A percentile compares a stretch with the other conserved stretches of the same genome.
Conservation (phyloP, 2,329 filamentous ascomycete genomes). For the Tricladium varicosporioides region DNA sequence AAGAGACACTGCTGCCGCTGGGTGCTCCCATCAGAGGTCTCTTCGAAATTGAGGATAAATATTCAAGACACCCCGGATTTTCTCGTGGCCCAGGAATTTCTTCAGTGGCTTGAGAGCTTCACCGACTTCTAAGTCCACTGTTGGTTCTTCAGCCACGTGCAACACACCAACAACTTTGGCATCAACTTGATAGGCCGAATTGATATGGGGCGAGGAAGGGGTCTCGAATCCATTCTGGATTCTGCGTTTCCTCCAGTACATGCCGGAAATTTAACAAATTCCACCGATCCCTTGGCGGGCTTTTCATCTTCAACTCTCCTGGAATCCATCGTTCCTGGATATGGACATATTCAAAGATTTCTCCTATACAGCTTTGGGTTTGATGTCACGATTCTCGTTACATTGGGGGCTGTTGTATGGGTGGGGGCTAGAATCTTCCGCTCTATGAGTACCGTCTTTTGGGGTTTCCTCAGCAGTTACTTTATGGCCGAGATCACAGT, state of each 20-base stretch:
- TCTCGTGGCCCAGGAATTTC: not conserved
- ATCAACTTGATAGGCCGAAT: constrained; percentile 5
- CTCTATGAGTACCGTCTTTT: constrained; percentile 37
- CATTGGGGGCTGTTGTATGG: constrained; percentile 35
- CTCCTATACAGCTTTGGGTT: constrained; percentile 29
- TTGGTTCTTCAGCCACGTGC: constrained; percentile 1
- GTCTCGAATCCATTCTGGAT: constrained; percentile 15
- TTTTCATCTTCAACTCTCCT: constrained; percentile 28
- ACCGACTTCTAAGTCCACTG: not conserved
- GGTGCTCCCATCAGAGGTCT: not conserved
- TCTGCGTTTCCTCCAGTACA: constrained; percentile 16
- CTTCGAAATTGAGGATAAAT: not conserved
- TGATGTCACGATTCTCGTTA: constrained; percentile 32
- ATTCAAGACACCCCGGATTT: not conserved
- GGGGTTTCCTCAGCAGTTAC: constrained; percentile 42
- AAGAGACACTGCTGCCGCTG: not conserved
- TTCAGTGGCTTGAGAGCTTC: not conserved
- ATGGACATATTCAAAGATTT: constrained; percentile 31
- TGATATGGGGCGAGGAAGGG: constrained; percentile 18
- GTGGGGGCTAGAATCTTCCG: constrained; percentile 40
- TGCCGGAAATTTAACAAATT: constrained; percentile 11
- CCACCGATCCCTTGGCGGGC: not conserved
- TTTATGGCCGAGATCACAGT: constrained; percentile 54
- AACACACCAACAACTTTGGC: not conserved
- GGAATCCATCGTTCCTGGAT: constrained; percentile 34